A percentile compares a stretch with the other conserved stretches of the same genome.
phyloP scores from a whole-genome alignment of 2,329 filamentous ascomycete species.

The Mycosphaerella sp. region DNA sequence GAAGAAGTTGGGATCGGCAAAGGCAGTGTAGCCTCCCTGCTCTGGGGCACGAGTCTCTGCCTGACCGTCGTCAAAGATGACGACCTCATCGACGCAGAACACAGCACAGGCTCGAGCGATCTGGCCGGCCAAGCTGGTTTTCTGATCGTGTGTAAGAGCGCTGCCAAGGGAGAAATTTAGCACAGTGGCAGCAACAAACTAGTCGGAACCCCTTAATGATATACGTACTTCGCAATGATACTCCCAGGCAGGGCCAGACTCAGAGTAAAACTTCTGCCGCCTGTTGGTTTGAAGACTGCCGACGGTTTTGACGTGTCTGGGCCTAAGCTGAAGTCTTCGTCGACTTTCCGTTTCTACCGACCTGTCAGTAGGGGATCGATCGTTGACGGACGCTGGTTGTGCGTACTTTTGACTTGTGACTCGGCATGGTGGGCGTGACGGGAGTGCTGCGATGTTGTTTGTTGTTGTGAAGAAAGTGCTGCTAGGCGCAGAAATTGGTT shows the following conservation, averaged over 20 bases:
- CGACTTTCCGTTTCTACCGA: slow-evolving; percentile 20
- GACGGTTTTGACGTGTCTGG: slow-evolving; percentile 61
- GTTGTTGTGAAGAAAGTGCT: not conserved
- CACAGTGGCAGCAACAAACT: not conserved
- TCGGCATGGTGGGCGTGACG: slow-evolving; percentile 11
- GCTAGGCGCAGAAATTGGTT: not conserved
- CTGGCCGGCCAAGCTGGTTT: slow-evolving; percentile 65
- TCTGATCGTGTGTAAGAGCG: slow-evolving; percentile 66
- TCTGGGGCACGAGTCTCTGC: slow-evolving; percentile 31
- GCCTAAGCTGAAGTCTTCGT: slow-evolving; percentile 5
- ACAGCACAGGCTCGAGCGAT: slow-evolving; percentile 76
- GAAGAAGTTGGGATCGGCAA: slow-evolving; percentile 71
- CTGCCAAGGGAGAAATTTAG: slow-evolving; percentile 39
- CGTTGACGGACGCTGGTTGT: not conserved
- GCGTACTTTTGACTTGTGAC: slow-evolving; percentile 20
- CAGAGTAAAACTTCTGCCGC: slow-evolving; percentile 64
- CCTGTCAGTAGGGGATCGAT: not conserved
- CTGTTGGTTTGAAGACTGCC: slow-evolving; percentile 59
- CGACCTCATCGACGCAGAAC: slow-evolving; percentile 77
- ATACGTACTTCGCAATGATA: slow-evolving; percentile 63
- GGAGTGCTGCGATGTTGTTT: not conserved
- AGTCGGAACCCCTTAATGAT: not conserved
- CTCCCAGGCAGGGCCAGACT: slow-evolving; percentile 74
- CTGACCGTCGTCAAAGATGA: slow-evolving; percentile 71
- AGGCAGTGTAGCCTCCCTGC: slow-evolving; percentile 55